Evolutionary conservation across 768 basidiomycete species (phyloP), one percentile per base, ranked within the genome.

Genomic region (Paxillus rubicundulus): DNA sequence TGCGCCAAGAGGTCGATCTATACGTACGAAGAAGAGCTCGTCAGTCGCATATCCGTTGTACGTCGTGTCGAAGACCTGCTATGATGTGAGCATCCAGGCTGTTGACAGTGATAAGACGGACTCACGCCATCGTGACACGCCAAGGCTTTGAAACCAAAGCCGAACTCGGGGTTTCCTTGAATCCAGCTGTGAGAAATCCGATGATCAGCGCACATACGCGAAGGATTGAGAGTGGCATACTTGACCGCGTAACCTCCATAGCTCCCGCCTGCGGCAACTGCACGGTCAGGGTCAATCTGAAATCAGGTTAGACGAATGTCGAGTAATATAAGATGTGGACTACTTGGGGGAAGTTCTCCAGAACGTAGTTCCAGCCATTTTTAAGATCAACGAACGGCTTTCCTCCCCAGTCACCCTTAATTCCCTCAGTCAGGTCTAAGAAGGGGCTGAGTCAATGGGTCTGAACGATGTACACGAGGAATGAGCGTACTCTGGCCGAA

Each of bases 181-280:
- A 97, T 94, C 92, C 92, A 97, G 68, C 93, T 96, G 43, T 27
- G 47, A 50, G 47, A 34, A 28, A 36, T 40, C 20, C 9, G 33
- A 18, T 43, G 37, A 36, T 60, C 34, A 58, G 39, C 52, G n/a
- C 7, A n/a, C 9, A 12, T 39, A 38, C 14, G 20, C 20, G 27
- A 24, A 45, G 42, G 42, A 9, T 18, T 13, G 27, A 44, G n/a
- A 27, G 30, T 21, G 4, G 51, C 79, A 16, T 61, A 91, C 89
- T 93, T 92, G 74, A 92, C 86, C 13, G 91, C 89, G 68, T 89
- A 92, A 53, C 92, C 93, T 34, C 92, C 91, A 76, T 87, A 93
- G 52, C 85, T 86, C 5, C 85, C 89, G 4, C 93, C 93, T 41
- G 90, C 86, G 41, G 85, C 86, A 10, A 86, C 87, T 9, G 86